Conservation (phyloP, 257 asterid genomes). For the Solanum megistacrolobum region DNA sequence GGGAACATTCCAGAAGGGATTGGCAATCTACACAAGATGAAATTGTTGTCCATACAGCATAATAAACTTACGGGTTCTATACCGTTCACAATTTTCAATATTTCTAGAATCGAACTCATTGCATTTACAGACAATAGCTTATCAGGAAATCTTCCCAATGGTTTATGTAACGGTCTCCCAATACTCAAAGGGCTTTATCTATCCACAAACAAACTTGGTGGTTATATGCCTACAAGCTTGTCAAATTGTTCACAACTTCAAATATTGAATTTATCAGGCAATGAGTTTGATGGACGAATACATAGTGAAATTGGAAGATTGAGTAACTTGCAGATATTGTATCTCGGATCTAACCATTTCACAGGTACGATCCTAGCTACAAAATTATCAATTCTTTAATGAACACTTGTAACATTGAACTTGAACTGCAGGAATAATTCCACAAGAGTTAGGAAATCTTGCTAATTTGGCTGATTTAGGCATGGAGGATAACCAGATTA, state of each 20-base stretch:
- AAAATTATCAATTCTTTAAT: no score
- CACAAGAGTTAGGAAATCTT: neutral
- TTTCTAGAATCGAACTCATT: neutral
- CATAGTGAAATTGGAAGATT: neutral
- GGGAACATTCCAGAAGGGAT: neutral
- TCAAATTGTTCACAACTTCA: neutral
- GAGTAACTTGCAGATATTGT: neutral
- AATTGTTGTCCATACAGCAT: neutral
- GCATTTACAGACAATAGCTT: neutral
- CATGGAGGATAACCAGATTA: neutral
- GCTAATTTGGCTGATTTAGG: neutral
- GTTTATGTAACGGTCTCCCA: neutral
- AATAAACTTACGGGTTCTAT: neutral
- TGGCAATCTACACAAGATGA: neutral
- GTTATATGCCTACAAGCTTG: neutral
- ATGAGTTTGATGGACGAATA: neutral
- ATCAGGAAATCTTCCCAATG: neutral
- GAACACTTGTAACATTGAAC: neutral
- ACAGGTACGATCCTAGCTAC: neutral
- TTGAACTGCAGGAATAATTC: neutral
- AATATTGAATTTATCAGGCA: neutral
- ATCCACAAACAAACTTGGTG: neutral
- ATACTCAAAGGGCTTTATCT: neutral
- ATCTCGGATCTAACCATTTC: neutral
- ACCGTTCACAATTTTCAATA: neutral